Conservation (phyloP, 208 protist genomes). For the Plasmodiophora brassicae region DNA sequence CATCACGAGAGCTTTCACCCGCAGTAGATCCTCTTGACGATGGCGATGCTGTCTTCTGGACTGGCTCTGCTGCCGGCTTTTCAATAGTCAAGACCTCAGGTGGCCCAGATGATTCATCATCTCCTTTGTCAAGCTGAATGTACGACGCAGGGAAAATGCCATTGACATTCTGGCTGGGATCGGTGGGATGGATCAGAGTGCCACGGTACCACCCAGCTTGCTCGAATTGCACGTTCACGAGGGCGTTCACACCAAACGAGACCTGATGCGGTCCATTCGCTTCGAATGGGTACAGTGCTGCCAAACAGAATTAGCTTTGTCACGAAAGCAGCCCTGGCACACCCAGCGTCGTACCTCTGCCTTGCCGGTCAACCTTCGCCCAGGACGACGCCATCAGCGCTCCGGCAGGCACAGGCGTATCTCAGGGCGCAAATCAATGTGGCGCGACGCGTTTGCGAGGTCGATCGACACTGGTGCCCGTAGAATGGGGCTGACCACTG, state of each 20-base stretch:
- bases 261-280: neutral
- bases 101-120: neutral
- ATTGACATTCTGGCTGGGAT: neutral
- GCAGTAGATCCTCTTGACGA: neutral
- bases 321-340: too few relatives aligned
- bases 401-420: too few relatives aligned
- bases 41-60: neutral
- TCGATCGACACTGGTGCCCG: too few relatives aligned
- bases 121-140: neutral
- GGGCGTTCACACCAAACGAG: neutral
- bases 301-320: too few relatives aligned
- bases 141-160: slow-evolving; percentile 19
- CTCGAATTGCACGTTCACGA: neutral
- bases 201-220: neutral
- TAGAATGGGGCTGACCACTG: too few relatives aligned
- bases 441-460: too few relatives aligned
- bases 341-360: too few relatives aligned
- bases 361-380: too few relatives aligned
- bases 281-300: neutral
- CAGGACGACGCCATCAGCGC: too few relatives aligned
- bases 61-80: neutral
- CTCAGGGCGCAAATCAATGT: too few relatives aligned
- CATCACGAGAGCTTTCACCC: neutral
- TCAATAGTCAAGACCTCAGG: neutral
- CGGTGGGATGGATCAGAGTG: neutral